Evolutionary conservation across 2,329 filamentous ascomycete genomes (phyloP), one percentile per base, ranked within the genome.

Genomic region (Amauroascus niger): DNA sequence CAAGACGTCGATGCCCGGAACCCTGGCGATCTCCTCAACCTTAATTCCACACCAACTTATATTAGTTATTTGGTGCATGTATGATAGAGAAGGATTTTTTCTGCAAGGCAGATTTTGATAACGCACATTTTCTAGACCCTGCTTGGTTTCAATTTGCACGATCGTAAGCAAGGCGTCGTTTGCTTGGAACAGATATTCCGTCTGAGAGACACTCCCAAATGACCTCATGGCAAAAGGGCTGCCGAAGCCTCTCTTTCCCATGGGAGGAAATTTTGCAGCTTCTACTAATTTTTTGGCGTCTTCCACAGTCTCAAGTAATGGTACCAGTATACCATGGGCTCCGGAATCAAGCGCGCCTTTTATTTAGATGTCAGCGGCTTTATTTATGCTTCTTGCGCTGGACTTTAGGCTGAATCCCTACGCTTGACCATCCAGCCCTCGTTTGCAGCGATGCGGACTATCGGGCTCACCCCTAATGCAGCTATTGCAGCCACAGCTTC

Each of bases 351-450:
- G 71, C 9, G 79, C 79, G 49, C 73, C 71, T 75, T 54, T n/a
- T 33, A 52, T 14, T 48, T 20, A 16, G 43, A 45, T 24, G 44
- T 52, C 22, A 53, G 48, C 28, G 11, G n/a, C 2, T 49, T 28
- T 8, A 6, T 24, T 6, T 53, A 43, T 16, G 5, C 14, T 14
- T 16, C 11, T 24, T 52, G 55, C 37, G 24, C 18, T 13, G 24
- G 20, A 35, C 22, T 32, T 32, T 11, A 28, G 16, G n/a, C 49
- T 35, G 24, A 41, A 49, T 13, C 53, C 68, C 55, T 64, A 73
- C 79, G 69, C 63, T 82, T 82, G 55, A 82, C 77, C 78, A 81
- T 80, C 79, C 78, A 81, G 46, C 75, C 71, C 66, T 82, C 77
- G 53, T 79, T 79, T 24, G 76, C 77, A 13, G 77, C 72, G 40